phyloP scores from a whole-genome alignment of 2,329 filamentous ascomycete species.

The Trichoderma sp. region DNA sequence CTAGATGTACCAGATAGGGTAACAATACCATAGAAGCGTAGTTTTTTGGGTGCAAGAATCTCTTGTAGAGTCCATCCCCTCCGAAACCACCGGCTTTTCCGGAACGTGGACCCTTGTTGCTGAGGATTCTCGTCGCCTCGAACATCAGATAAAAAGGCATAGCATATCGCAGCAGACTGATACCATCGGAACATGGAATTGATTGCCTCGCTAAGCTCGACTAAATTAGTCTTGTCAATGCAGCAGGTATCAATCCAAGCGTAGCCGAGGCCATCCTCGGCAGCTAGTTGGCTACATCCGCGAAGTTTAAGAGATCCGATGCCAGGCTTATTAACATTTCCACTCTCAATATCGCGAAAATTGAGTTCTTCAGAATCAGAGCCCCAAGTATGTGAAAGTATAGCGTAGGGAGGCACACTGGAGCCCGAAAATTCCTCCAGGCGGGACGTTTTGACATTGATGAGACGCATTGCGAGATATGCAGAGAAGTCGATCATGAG shows the following conservation, averaged over 20 bases:
- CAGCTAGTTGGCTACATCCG: conserved; percentile 28
- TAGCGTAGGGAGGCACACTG: conserved; percentile 36
- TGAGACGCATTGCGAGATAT: conserved; percentile 33
- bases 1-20: not conserved
- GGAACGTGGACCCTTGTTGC: conserved; percentile 21
- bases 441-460: conserved; percentile 32
- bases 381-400: conserved; percentile 42
- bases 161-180: conserved; percentile 25
- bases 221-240: conserved; percentile 30
- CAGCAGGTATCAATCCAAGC: conserved; percentile 33
- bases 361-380: conserved; percentile 16
- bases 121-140: not conserved
- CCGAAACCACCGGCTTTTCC: conserved; percentile 33
- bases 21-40: conserved; percentile 32
- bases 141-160: conserved; percentile 31
- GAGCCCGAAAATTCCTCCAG: conserved; percentile 33
- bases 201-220: conserved; percentile 32
- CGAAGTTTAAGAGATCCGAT: conserved; percentile 16
- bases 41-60: conserved; percentile 33
- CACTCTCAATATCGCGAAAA: conserved; percentile 12
- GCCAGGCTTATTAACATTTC: not conserved
- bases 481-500: no score
- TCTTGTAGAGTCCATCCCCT: conserved; percentile 29
- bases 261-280: conserved; percentile 29
- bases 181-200: conserved; percentile 34